Base-by-base conservation (phyloP, 2,329 filamentous ascomycete species). In the Xylariales sp. region DNA sequence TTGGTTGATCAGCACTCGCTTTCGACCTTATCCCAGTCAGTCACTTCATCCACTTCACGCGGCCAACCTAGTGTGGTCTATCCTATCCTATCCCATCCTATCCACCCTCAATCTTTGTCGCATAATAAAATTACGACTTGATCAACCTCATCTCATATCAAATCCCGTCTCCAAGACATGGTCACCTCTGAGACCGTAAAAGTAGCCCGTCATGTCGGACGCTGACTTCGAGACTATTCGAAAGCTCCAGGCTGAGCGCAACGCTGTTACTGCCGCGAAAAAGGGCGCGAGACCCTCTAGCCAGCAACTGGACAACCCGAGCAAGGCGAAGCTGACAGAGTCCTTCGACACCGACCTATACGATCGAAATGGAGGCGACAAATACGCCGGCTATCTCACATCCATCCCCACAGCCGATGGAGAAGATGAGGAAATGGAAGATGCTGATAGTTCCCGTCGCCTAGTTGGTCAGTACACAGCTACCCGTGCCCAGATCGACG, bases 381-480 rank as follows among this genome's bases (percentile, higher is more conserved):
- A 92, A 79, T 97, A 90, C 82, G 88, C 92, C 14, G 95, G 94
- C 72, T 99, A 98, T 80, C 92, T 96, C 78, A 92, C 89, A n/a
- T 94, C 93, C 48, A 92, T 98, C 74, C 91, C 94, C 46, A 89
- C 90, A 64, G 89, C 88, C 74, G 92, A 91, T 77, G 91, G 90
- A 62, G 93, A 93, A 75, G 92, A 94, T 72, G 90, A 91, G 75
- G 91, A 92, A 67, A 93, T 93, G 88, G 87, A 87, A 57, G 92
- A 91, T 79, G 89, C 83, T 64, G 91, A 92, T 79, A 90, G 84
- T 74, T 90, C 92, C 74, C 89, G 91, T 75, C 89, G 93, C 68
- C 85, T 99, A 68, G 91, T 97, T 41, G 95, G 94, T 71, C 96
- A 98, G 81, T 99, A 99, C 82, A 99, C 96, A 43, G 96, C 96